A percentile compares a stretch with the other conserved stretches of the same genome.
phyloP scores from a whole-genome alignment of 257 asterid genomes.

The Galeopsis tetrahit region DNA sequence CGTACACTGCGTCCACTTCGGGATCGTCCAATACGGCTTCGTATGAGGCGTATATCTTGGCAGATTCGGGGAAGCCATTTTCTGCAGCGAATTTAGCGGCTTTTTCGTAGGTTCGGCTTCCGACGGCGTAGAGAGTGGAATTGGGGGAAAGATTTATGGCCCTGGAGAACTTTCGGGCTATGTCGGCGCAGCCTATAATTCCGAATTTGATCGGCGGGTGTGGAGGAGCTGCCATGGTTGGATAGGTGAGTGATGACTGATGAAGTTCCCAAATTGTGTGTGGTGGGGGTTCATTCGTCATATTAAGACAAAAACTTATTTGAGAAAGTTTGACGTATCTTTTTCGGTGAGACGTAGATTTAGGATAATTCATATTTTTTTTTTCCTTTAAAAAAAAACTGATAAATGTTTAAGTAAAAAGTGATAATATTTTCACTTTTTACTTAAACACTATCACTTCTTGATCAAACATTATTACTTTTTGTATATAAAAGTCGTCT shows the following conservation, averaged over 20 bases:
- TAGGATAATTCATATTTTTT: too few relatives aligned
- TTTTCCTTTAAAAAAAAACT: too few relatives aligned
- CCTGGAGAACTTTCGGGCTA: conserved; percentile 63
- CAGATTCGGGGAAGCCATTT: conserved; percentile 53
- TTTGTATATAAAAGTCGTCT: too few relatives aligned
- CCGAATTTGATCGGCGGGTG: conserved; percentile 48
- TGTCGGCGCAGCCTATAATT: conserved; percentile 73
- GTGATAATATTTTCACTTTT: too few relatives aligned
- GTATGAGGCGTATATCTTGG: conserved; percentile 65
- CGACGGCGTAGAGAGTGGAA: conserved; percentile 61
- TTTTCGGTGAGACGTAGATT: too few relatives aligned
- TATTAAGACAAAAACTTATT: too few relatives aligned
- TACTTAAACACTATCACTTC: too few relatives aligned
- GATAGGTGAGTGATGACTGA: neutral
- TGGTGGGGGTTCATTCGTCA: too few relatives aligned
- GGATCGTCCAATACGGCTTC: conserved; percentile 68
- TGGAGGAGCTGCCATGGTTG: conserved; percentile 32
- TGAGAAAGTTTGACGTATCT: too few relatives aligned
- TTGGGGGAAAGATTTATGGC: conserved; percentile 59
- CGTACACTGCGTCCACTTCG: conserved; percentile 70
- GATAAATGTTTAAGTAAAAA: too few relatives aligned
- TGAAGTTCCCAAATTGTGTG: neutral
- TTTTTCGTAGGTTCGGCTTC: conserved; percentile 67
- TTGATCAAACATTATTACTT: too few relatives aligned
- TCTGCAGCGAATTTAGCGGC: conserved; percentile 63